Conservation (phyloP, 2,329 filamentous ascomycete genomes). For the Thyridium curvatum region DNA sequence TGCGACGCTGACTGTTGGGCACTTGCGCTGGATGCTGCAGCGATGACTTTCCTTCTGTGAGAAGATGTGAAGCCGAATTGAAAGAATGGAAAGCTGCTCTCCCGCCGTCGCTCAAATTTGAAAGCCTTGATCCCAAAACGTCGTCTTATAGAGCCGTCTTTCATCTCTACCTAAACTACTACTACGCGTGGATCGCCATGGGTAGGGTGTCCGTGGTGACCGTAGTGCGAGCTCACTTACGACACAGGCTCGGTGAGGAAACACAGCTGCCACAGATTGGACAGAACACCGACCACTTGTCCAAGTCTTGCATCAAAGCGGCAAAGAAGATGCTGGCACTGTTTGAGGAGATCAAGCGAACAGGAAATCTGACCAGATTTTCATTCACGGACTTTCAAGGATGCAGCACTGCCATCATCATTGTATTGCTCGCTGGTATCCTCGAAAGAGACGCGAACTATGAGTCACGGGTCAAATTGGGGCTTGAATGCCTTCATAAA, state of each 20-base stretch:
- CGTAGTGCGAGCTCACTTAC: conserved; percentile 17
- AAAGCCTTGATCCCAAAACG: conserved; percentile 17
- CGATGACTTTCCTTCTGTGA: too few relatives aligned
- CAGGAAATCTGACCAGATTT: conserved; percentile 23
- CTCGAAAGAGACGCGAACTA: conserved; percentile 24
- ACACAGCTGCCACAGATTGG: too few relatives aligned
- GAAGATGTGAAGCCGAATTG: conserved; percentile 14
- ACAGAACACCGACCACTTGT: conserved; percentile 9
- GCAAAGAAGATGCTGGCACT: conserved; percentile 22
- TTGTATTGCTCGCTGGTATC: conserved; percentile 24
- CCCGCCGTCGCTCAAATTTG: conserved; percentile 17
- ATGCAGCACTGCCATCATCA: conserved; percentile 28
- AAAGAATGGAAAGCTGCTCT: conserved; percentile 23
- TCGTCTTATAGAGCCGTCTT: conserved; percentile 22
- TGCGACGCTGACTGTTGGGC: too few relatives aligned
- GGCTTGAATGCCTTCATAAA: conserved; percentile 20
- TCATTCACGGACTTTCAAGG: conserved; percentile 32
- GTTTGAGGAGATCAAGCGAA: conserved; percentile 19
- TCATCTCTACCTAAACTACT: conserved; percentile 28
- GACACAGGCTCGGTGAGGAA: conserved; percentile 4
- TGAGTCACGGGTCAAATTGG: conserved; percentile 19
- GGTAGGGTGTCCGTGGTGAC: conserved; percentile 25
- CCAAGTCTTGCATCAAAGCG: conserved; percentile 20
- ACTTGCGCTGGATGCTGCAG: too few relatives aligned
- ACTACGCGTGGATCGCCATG: conserved; percentile 28